phyloP scores from a whole-genome alignment of 164 flowering plant genomes.

The Chloranthus sessilifolius region DNA sequence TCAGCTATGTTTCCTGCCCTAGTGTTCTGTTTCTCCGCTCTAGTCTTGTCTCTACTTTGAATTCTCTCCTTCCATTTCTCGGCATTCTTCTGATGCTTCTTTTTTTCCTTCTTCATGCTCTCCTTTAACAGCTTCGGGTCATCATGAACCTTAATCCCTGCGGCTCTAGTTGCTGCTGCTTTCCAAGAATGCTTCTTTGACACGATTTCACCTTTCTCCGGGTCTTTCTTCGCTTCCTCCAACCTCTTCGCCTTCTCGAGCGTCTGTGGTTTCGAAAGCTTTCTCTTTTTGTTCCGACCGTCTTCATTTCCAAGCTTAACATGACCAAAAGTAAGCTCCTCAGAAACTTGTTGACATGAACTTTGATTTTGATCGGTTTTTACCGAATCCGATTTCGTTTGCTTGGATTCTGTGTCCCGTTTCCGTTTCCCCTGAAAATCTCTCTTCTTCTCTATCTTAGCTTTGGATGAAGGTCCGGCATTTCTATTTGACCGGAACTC shows the following conservation, averaged over 20 bases:
- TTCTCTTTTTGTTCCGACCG: slow-evolving; percentile 44
- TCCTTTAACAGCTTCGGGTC: slow-evolving; percentile 58
- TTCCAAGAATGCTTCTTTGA: slow-evolving; percentile 64
- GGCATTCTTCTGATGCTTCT: slow-evolving; percentile 57
- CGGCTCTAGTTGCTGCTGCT: slow-evolving; percentile 69
- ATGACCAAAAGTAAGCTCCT: slow-evolving; percentile 54
- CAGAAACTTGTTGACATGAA: no score
- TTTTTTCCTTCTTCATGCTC: slow-evolving; percentile 78
- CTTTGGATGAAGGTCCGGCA: slow-evolving; percentile 5
- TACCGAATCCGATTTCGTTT: no score
- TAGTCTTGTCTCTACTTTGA: slow-evolving; percentile 44
- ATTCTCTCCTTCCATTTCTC: slow-evolving; percentile 83
- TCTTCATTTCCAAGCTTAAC: slow-evolving; percentile 57
- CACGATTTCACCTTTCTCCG: slow-evolving; percentile 46
- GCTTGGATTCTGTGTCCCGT: slow-evolving; percentile 27
- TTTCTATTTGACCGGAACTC: slow-evolving; percentile 42
- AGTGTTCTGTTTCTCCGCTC: slow-evolving; percentile 57
- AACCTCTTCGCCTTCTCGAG: slow-evolving; percentile 55
- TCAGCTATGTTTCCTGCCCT: slow-evolving; percentile 57
- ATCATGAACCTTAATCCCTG: slow-evolving; percentile 81
- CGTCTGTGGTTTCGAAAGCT: slow-evolving; percentile 55
- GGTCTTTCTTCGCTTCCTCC: slow-evolving; percentile 70
- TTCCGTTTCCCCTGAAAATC: slow-evolving; percentile 37
- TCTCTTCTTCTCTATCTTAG: slow-evolving; percentile 15
- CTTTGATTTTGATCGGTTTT: no score